Evolutionary conservation across 306 rosid species (phyloP), one percentile per base, ranked within the genome.

Genomic region (Mucuna pruriens): DNA sequence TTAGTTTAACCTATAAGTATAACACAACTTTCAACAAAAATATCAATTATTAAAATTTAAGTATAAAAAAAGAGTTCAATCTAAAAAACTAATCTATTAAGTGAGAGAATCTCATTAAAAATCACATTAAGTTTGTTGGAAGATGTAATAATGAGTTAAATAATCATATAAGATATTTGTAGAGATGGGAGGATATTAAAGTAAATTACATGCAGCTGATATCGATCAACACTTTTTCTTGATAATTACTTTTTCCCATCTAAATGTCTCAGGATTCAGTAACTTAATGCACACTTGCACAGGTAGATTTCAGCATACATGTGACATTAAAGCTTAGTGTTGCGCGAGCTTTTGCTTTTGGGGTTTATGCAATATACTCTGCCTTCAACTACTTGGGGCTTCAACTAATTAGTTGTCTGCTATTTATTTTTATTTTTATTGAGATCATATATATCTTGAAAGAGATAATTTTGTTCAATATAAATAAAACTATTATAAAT

Each of bases 341-440:
- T 23, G 10, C 9, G 9, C n/a, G n/a, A 3, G 38, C 25, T 57
- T 81, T 63, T 73, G 65, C 80, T 81, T 64, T 85, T 70, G 75
- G 39, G 15, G 48, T 16, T 33, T 34, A 34, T 64, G 70, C 76
- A 42, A 55, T 64, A 72, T 71, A 44, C 72, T 40, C 26, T 48
- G 20, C 76, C 67, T 54, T 31, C 7, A 6, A 65, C 62, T 48
- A 13, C 81, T 16, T 52, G 42, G 62, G 82, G 8, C 42, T 48
- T 70, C 79, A 75, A 75, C 82, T 62, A 57, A 25, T 20, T 60
- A 60, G 44, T 13, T 58, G 22, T n/a, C n/a, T n/a, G n/a, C n/a
- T n/a, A n/a, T n/a, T n/a, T n/a, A n/a, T n/a, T n/a, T n/a, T n/a
- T n/a, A n/a, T n/a, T n/a, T n/a, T n/a, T n/a, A n/a, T n/a, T n/a